These are phyloP conservation scores for Hortiboletus campestris DNA, from an alignment of 768 basidiomycete genomes.

Conservation along the genomic window DNA sequence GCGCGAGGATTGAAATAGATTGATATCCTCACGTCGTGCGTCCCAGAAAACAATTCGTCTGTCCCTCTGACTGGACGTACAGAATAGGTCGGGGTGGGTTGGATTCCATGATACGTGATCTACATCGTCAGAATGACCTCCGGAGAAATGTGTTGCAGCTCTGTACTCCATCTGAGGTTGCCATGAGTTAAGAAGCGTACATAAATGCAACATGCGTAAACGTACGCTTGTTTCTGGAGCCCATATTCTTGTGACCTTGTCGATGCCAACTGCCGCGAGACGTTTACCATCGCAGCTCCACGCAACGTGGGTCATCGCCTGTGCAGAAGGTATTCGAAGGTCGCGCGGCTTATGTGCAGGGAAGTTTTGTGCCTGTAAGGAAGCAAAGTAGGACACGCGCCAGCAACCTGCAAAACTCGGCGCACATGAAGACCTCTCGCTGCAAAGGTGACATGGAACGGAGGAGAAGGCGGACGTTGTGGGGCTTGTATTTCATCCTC, in stretches of 20 bases:
- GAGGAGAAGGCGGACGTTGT: slow-evolving; percentile 67
- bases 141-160: slow-evolving; percentile 61
- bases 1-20: background rate
- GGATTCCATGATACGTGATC: slow-evolving; percentile 86
- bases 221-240: slow-evolving; percentile 73
- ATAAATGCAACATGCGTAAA: slow-evolving; percentile 1
- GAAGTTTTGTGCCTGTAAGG: slow-evolving; percentile 66
- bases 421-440: slow-evolving; percentile 72
- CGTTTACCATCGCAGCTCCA: slow-evolving; percentile 86
- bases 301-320: slow-evolving; percentile 71
- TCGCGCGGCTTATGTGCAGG: slow-evolving; percentile 80
- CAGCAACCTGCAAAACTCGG: slow-evolving; percentile 4
- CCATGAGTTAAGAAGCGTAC: background rate
- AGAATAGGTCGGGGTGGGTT: slow-evolving; percentile 79
- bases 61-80: slow-evolving; percentile 76
- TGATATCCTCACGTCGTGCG: slow-evolving; percentile 59
- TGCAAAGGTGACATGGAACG: slow-evolving; percentile 67
- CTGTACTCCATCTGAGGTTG: slow-evolving; percentile 64
- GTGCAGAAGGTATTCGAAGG: slow-evolving; percentile 59
- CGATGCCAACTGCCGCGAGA: slow-evolving; percentile 77
- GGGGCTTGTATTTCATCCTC: slow-evolving; percentile 59
- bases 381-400: slow-evolving; percentile 13
- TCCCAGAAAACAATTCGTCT: slow-evolving; percentile 81
- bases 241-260: slow-evolving; percentile 78
- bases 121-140: slow-evolving; percentile 76